A percentile compares a stretch with the other conserved stretches of the same genome.
These are phyloP conservation scores for Ambrosiella xylebori DNA, from an alignment of 2,329 filamentous ascomycete genomes.

Conservation along the genomic window DNA sequence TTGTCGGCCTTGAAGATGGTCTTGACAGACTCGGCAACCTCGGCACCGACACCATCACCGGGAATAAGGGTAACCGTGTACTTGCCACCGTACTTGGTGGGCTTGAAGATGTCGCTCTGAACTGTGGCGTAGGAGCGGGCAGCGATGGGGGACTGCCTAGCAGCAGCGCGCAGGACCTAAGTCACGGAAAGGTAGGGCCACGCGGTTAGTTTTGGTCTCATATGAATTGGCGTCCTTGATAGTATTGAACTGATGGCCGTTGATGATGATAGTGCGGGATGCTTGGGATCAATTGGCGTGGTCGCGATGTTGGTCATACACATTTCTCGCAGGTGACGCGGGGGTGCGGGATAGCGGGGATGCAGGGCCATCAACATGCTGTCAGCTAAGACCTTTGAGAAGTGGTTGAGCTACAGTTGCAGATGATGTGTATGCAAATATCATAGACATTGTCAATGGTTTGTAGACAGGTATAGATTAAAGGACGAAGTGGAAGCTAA, in stretches of 20 bases:
- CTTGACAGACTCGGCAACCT: conserved; percentile 96
- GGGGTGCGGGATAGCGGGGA: neutral
- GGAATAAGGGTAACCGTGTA: conserved; percentile 98
- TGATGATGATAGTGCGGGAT: neutral
- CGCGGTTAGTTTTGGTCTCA: neutral
- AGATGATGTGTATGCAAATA: neutral
- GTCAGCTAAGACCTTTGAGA: neutral
- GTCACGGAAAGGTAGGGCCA: conserved; percentile 7
- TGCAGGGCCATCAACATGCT: neutral
- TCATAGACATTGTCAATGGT: neutral
- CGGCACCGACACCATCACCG: conserved; percentile 95
- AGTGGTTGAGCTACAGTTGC: neutral
- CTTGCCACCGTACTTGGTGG: conserved; percentile 96
- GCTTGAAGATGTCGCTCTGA: conserved; percentile 94
- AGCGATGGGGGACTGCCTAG: conserved; percentile 22
- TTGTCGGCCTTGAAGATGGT: conserved; percentile 99
- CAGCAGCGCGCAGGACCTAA: conserved; percentile 36
- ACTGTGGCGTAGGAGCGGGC: conserved; percentile 58
- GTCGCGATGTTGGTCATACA: neutral
- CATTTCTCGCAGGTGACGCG: neutral
- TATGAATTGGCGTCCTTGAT: neutral
- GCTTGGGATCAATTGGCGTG: neutral
- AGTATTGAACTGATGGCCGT: neutral
- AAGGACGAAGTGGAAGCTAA: too few species aligned
- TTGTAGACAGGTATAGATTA: neutral